These are phyloP conservation scores for Paramyrothecium roridum DNA, from an alignment of 2,329 filamentous ascomycete species.

Conservation along the genomic window DNA sequence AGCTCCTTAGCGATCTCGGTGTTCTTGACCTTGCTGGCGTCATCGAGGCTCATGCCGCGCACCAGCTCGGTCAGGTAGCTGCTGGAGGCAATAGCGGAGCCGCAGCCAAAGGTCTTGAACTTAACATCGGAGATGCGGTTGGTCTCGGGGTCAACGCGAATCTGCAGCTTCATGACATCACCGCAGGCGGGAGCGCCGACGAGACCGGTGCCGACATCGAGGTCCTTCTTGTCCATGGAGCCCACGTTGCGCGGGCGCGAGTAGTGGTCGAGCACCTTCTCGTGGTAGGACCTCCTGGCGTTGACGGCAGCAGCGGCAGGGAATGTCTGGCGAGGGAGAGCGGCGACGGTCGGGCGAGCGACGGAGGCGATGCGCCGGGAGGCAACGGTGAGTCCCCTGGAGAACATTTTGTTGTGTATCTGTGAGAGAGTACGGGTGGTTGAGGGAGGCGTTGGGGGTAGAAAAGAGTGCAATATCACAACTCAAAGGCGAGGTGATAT, in stretches of 20 bases:
- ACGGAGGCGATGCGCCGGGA: constrained; percentile 33
- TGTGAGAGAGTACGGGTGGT: constrained; percentile 4
- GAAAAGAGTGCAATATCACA: not conserved
- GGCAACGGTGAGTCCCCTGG: constrained; percentile 40
- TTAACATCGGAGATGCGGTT: constrained; percentile 92
- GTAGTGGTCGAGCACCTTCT: constrained; percentile 52
- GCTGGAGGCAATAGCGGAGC: constrained; percentile 89
- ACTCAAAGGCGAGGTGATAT: not conserved
- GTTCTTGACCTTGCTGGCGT: constrained; percentile 90
- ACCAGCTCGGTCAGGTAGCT: constrained; percentile 95
- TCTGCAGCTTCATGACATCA: constrained; percentile 80
- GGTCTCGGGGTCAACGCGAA: constrained; percentile 82
- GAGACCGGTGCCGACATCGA: constrained; percentile 84
- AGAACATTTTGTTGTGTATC: constrained; percentile 37
- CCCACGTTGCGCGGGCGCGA: constrained; percentile 53
- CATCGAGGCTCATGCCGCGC: constrained; percentile 89
- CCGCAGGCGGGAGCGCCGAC: constrained; percentile 87
- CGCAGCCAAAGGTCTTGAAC: constrained; percentile 98
- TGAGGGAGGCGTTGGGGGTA: not conserved
- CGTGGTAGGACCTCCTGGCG: constrained; percentile 46
- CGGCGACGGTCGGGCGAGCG: constrained; percentile 28
- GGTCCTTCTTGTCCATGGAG: constrained; percentile 67
- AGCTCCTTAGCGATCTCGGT: constrained; percentile 98
- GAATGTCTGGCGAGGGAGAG: constrained; percentile 33
- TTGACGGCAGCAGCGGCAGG: constrained; percentile 34